Evolutionary conservation across 1,139 yeast species (phyloP).

Genomic region (Zygosaccharomyces pseudobailii): DNA sequence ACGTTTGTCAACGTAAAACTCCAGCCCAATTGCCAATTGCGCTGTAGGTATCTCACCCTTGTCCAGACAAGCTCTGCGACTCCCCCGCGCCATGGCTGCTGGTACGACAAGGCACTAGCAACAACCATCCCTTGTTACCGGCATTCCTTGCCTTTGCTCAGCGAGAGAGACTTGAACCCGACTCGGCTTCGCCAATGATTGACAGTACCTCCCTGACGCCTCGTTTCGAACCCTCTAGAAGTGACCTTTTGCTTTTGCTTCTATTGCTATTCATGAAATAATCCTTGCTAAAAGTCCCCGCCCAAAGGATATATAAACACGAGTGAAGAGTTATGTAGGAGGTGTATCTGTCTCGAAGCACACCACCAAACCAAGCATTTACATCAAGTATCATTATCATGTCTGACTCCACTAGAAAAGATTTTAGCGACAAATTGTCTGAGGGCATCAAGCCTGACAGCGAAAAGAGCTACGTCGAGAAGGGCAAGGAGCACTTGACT

Average conservation of each 20-base stretch:
- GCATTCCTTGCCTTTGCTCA: not conserved
- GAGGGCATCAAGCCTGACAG: conserved; percentile 72
- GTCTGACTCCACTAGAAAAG: conserved; percentile 80
- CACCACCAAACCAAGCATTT: conserved; percentile 5
- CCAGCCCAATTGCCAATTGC: not conserved
- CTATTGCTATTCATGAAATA: not conserved
- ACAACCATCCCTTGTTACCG: not conserved
- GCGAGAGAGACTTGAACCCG: not conserved
- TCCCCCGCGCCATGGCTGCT: not conserved
- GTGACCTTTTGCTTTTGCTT: not conserved
- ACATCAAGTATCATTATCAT: conserved; percentile 32
- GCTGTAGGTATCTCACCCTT: not conserved
- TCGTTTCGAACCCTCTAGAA: not conserved
- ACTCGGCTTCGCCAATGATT: not conserved
- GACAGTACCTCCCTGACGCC: not conserved
- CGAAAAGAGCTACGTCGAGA: conserved; percentile 58
- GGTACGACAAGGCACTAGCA: not conserved
- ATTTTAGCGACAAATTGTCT: conserved; percentile 58
- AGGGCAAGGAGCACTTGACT: conserved; percentile 69
- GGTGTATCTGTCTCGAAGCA: not conserved
- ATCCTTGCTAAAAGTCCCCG: not conserved
- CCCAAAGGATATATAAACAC: not conserved
- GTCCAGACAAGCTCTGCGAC: not conserved
- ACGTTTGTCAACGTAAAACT: not conserved
- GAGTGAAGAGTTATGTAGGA: not conserved